phyloP scores from a whole-genome alignment of 73 alveolate genomes.

The Effrenium voratum region DNA sequence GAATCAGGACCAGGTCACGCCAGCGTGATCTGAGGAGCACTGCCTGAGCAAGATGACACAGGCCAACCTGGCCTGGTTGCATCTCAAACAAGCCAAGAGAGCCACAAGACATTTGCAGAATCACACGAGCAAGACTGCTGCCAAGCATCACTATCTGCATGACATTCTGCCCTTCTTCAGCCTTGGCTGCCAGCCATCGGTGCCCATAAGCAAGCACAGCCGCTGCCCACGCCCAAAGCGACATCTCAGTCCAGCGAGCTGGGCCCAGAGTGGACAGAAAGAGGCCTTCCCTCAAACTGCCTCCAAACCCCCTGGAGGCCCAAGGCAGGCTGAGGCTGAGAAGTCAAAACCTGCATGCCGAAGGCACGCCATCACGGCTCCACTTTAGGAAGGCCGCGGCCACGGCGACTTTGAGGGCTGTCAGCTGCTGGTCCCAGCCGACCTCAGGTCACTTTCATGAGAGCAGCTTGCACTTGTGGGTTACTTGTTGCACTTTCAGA shows the following conservation, averaged over 20 bases:
- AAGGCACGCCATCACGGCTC: constrained; percentile 57
- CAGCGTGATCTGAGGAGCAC: constrained; percentile 80
- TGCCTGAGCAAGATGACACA: not conserved
- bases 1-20: not conserved
- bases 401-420: constrained; percentile 72
- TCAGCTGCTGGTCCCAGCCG: constrained; percentile 82
- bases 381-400: constrained; percentile 72
- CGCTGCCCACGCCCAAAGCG: no score
- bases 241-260: no score
- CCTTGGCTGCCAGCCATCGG: not conserved
- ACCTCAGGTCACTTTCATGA: no score
- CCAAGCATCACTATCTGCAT: constrained; percentile 80
- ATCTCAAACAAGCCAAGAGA: not conserved
- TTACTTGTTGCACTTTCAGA: no score
- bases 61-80: not conserved
- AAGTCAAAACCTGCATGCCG: no score
- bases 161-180: constrained; percentile 42
- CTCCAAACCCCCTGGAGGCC: no score
- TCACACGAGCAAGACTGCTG: not conserved
- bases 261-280: no score
- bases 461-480: no score
- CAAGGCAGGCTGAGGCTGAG: no score
- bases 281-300: no score
- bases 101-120: not conserved
- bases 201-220: not conserved